Evolutionary conservation across 495 filamentous ascomycete genomes (phyloP).

Genomic region (Aspergillus avenaceus): DNA sequence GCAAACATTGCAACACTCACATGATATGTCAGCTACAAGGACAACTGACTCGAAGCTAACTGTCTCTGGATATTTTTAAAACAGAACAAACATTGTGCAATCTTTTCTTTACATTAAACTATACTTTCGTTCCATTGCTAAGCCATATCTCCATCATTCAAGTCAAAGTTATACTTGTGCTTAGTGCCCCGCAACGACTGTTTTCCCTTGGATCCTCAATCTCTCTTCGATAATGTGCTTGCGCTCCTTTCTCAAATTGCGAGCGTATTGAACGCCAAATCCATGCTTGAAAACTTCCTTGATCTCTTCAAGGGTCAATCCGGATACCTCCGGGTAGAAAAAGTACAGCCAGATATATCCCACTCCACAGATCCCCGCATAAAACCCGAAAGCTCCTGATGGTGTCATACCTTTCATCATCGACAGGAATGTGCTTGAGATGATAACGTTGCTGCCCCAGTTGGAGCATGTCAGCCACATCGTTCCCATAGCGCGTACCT

Average conservation of each 20-base stretch:
- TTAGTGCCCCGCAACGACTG: not conserved
- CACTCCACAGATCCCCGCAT: conserved; percentile 43
- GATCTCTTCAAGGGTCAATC: conserved; percentile 47
- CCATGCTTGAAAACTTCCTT: conserved; percentile 45
- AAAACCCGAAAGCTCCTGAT: conserved; percentile 50
- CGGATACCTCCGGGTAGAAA: conserved; percentile 48
- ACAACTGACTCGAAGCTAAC: no score
- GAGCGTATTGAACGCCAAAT: conserved; percentile 41
- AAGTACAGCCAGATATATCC: conserved; percentile 45
- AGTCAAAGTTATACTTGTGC: no score
- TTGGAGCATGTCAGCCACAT: conserved; percentile 49
- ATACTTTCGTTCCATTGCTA: no score
- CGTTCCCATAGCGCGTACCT: conserved; percentile 49
- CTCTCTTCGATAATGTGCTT: conserved; percentile 11
- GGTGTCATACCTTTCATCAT: conserved; percentile 46
- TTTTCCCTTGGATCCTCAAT: not conserved
- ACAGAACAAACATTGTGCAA: no score
- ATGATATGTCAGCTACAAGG: no score
- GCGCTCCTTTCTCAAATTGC: conserved; percentile 29
- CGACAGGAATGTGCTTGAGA: conserved; percentile 48
- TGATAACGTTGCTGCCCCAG: conserved; percentile 51
- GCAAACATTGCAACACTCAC: no score
- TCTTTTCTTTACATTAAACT: no score
- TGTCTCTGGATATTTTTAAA: no score
- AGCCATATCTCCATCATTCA: no score